These are phyloP conservation scores for Fusarium sp. DNA, from an alignment of 2,329 filamentous ascomycete species.

Conservation along the genomic window DNA sequence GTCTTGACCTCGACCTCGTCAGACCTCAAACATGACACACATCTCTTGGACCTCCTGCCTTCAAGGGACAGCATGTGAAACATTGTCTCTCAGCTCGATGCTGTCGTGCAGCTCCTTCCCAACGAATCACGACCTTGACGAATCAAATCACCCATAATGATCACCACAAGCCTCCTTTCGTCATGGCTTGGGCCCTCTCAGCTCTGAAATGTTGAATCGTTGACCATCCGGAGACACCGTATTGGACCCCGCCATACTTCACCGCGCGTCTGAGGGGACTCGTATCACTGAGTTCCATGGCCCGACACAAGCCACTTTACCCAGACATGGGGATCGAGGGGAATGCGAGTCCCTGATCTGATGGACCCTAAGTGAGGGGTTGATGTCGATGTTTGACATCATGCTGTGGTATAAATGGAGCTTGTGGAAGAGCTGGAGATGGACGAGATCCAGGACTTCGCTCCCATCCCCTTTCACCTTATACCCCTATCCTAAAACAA, in stretches of 20 bases:
- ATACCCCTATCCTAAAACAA: not conserved
- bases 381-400: not conserved
- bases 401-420: constrained; percentile 30
- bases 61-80: constrained; percentile 18
- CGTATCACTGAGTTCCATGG: constrained; percentile 2
- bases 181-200: not conserved
- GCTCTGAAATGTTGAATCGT: not conserved
- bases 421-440: not conserved
- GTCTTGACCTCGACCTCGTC: not conserved
- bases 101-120: constrained; percentile 10
- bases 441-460: not conserved
- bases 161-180: not conserved
- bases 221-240: not conserved
- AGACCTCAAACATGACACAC: constrained; percentile 10
- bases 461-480: not conserved
- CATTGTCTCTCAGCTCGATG: constrained; percentile 14
- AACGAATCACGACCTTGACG: constrained; percentile 1
- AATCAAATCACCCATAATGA: constrained; percentile 11
- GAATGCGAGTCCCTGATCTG: constrained; percentile 9
- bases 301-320: constrained; percentile 22
- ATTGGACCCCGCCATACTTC: constrained; percentile 8
- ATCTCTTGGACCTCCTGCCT: constrained; percentile 4
- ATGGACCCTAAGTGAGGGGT: not conserved
- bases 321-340: constrained; percentile 9
- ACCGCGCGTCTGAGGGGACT: not conserved